Conservation (phyloP, 1,139 yeast genomes). For the Pichia sp. region DNA sequence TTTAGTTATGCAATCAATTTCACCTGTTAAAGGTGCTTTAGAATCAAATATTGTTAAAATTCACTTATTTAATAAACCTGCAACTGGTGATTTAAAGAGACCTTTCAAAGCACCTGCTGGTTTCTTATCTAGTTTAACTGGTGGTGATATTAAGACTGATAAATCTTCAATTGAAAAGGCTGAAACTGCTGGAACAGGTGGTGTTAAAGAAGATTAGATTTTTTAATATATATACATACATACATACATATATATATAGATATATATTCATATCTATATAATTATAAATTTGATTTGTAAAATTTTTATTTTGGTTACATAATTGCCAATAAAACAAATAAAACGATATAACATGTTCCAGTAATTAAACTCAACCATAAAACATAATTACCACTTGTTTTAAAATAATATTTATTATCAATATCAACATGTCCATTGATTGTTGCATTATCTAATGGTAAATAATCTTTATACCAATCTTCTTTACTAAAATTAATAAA, state of each 20-base stretch:
- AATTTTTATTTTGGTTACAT: too few species aligned
- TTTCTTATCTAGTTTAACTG: conserved; percentile 65
- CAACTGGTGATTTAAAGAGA: conserved; percentile 90
- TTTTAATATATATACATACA: too few species aligned
- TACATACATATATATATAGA: too few species aligned
- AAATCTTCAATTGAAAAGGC: conserved; percentile 81
- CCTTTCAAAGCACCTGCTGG: conserved; percentile 86
- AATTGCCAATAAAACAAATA: conserved; percentile 38
- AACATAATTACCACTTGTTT: conserved; percentile 48
- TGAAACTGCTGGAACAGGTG: conserved; percentile 83
- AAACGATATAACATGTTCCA: conserved; percentile 39
- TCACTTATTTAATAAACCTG: conserved; percentile 78
- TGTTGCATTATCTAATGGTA: neutral
- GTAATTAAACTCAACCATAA: conserved; percentile 39
- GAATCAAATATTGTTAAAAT: conserved; percentile 91
- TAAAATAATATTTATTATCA: conserved; percentile 31
- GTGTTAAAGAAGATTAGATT: conserved; percentile 75
- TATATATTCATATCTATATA: too few species aligned
- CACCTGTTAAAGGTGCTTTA: conserved; percentile 83
- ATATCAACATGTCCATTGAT: conserved; percentile 22
- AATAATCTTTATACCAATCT: conserved; percentile 19
- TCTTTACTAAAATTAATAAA: conserved; percentile 29
- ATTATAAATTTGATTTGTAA: too few species aligned
- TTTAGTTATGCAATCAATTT: conserved; percentile 86
- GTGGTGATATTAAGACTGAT: conserved; percentile 62